A percentile compares a stretch with the other conserved stretches of the same genome.
Evolutionary conservation across 108 stramenopile genomes (phyloP).

Genomic region (Bacterosira constricta): DNA sequence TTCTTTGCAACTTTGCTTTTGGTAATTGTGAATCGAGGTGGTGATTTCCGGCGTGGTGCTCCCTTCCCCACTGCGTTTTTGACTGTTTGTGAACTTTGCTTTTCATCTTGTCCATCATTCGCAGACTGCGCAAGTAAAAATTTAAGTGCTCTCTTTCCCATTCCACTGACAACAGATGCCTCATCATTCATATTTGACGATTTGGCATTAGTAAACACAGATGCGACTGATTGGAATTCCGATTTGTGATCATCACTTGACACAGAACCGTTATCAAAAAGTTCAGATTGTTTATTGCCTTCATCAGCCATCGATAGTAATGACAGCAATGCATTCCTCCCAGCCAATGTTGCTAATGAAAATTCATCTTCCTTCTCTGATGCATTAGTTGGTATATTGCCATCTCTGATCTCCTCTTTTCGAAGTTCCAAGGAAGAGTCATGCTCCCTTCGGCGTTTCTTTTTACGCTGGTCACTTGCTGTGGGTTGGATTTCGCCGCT

Average conservation of each 20-base stretch:
- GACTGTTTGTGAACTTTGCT: not conserved
- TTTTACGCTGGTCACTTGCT: not conserved
- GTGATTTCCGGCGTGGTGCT: not conserved
- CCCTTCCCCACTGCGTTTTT: not conserved
- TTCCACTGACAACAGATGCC: constrained; percentile 7
- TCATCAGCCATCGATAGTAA: constrained; percentile 15
- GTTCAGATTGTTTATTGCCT: not conserved
- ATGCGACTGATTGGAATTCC: not conserved
- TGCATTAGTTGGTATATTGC: not conserved
- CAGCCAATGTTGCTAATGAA: constrained; percentile 15
- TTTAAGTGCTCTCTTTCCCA: constrained; percentile 11
- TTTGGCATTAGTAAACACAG: not conserved
- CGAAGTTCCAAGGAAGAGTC: not conserved
- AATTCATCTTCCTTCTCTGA: not conserved
- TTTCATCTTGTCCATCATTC: not conserved
- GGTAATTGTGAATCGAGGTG: too few relatives aligned
- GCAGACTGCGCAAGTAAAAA: constrained; percentile 4
- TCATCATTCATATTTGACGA: too few relatives aligned
- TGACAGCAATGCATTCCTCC: constrained; percentile 7
- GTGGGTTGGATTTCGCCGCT: not conserved
- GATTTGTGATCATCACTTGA: not conserved
- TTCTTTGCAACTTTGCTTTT: not conserved
- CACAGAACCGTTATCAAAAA: not conserved
- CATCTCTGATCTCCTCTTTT: not conserved
- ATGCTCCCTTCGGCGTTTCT: not conserved